A percentile compares a stretch with the other conserved stretches of the same genome.
Evolutionary conservation across 495 filamentous ascomycete genomes (phyloP).

Genomic region (Penicillium fimorum): DNA sequence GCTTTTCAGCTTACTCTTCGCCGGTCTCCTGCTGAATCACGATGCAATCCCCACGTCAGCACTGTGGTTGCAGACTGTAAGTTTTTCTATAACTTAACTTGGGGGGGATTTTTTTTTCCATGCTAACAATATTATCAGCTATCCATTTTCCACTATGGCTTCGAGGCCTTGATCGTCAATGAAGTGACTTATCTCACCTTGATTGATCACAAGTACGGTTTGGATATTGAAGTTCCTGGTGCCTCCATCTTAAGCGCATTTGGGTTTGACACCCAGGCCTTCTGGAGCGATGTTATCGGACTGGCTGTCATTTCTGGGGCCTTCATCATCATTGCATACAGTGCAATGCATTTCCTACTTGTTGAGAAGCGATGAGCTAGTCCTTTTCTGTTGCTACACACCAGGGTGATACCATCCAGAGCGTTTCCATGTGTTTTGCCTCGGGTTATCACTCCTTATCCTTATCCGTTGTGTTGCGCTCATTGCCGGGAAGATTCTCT

Average conservation of each 20-base stretch:
- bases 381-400: constrained; percentile 3
- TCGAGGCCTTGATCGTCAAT: constrained; percentile 95
- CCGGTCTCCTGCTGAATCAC: constrained; percentile 89
- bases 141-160: constrained; percentile 99
- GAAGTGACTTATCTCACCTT: constrained; percentile 90
- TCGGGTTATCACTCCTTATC: not conserved
- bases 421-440: constrained; percentile 3
- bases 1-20: constrained; percentile 95
- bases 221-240: constrained; percentile 94
- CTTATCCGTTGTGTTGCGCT: not conserved
- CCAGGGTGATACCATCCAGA: constrained; percentile 1
- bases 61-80: constrained; percentile 81
- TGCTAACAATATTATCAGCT: constrained; percentile 47
- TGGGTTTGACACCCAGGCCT: constrained; percentile 78
- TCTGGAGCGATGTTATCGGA: constrained; percentile 83
- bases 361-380: constrained; percentile 76
- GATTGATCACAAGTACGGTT: constrained; percentile 87
- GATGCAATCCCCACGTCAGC: constrained; percentile 82
- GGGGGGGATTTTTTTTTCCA: no score
- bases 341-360: constrained; percentile 88
- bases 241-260: constrained; percentile 92
- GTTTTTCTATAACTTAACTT: constrained; percentile 19
- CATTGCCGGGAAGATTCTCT: not conserved
- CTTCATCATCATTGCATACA: constrained; percentile 87
- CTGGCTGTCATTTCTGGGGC: constrained; percentile 76